phyloP scores from a whole-genome alignment of 192 early-diverging fungal genomes.

The Coemansia sp. region DNA sequence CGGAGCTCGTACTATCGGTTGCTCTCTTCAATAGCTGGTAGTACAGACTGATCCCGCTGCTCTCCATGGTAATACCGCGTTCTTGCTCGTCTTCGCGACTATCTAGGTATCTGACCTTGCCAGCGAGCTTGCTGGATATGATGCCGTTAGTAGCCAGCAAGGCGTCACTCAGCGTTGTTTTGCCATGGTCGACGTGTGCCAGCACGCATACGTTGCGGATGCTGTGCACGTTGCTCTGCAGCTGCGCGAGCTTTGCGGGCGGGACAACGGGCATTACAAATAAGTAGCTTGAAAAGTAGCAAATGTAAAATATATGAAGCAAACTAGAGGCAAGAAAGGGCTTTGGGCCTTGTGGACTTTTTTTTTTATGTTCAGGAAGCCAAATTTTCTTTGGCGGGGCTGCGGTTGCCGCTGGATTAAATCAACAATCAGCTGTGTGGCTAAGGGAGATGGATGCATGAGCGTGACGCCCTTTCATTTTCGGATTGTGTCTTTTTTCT shows the following conservation, averaged over 20 bases:
- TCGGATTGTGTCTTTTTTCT: neutral
- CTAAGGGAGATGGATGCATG: neutral
- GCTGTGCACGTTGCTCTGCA: slow-evolving; percentile 69
- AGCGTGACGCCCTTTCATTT: neutral
- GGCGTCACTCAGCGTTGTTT: slow-evolving; percentile 96
- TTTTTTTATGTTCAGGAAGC: neutral
- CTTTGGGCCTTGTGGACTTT: neutral
- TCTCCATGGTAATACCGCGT: slow-evolving; percentile 99
- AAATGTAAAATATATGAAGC: neutral
- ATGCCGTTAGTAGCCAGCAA: slow-evolving; percentile 98
- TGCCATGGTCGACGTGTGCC: slow-evolving; percentile 98
- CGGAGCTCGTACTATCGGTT: neutral
- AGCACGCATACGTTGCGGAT: slow-evolving; percentile 98
- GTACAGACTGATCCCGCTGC: slow-evolving; percentile 92
- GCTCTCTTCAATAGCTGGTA: slow-evolving; percentile 69
- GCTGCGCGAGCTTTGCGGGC: slow-evolving; percentile 63
- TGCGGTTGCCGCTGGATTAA: neutral
- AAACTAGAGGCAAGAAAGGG: neutral
- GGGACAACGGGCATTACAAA: slow-evolving; percentile 68
- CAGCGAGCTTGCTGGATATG: slow-evolving; percentile 92
- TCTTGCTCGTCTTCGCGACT: slow-evolving; percentile 96
- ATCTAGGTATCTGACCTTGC: slow-evolving; percentile 95
- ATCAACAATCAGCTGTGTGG: neutral
- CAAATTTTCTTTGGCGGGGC: neutral
- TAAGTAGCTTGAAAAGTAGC: slow-evolving; percentile 1